phyloP scores from a whole-genome alignment of 345 rosid species.

The Eucalyptus microcorys region DNA sequence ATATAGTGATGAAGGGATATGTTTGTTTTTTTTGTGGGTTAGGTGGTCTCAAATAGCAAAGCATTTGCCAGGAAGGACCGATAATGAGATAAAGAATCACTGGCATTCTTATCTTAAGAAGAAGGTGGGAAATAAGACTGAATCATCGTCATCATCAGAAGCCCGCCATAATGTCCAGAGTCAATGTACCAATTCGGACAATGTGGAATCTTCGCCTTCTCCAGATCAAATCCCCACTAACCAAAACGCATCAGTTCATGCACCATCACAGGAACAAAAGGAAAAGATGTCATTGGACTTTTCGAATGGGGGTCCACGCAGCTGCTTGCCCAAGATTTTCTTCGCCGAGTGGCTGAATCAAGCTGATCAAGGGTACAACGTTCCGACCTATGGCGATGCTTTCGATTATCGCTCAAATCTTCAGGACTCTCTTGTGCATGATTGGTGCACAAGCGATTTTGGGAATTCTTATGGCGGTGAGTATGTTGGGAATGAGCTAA shows the following conservation, averaged over 20 bases:
- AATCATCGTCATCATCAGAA: neutral
- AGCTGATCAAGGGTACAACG: neutral
- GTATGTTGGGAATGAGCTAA: neutral
- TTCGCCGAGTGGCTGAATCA: constrained; percentile 10
- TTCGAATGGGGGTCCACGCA: neutral
- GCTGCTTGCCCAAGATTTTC: neutral
- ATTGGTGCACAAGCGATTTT: neutral
- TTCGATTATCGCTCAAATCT: constrained; percentile 2
- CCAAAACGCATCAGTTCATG: neutral
- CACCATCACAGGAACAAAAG: neutral
- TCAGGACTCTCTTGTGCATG: neutral
- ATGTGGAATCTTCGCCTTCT: neutral
- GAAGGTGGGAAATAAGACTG: neutral
- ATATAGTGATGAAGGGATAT: neutral
- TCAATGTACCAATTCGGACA: neutral
- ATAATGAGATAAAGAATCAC: constrained; percentile 84
- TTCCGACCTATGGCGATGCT: neutral
- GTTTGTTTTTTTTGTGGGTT: neutral
- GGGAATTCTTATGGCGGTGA: constrained; percentile 3
- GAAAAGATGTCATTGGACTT: neutral
- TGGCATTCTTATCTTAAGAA: constrained; percentile 76
- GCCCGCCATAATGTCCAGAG: neutral
- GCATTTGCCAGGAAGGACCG: constrained; percentile 90
- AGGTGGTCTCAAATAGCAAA: constrained; percentile 94
- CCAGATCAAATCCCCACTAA: neutral